Evolutionary conservation across 768 basidiomycete species (phyloP), one percentile per base, ranked within the genome.

Genomic region (Suillus brevipes): DNA sequence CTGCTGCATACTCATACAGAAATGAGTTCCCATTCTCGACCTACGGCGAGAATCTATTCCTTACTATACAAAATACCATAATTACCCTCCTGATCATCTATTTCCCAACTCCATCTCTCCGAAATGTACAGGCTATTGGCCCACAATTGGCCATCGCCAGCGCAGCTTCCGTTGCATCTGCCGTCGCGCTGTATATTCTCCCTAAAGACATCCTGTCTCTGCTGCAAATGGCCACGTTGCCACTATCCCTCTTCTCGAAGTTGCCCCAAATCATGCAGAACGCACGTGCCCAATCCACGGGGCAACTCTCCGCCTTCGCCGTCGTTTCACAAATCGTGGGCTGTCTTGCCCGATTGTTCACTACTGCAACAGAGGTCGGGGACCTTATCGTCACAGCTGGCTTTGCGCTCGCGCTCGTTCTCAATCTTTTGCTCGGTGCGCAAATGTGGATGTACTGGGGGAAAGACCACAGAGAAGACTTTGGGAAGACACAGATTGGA

Each of bases 11-110:
- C 78, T 90, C 95, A 2, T 87, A 86, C 70, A 84, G 94, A 28
- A 90, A 94, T 72, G 76, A 81, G 28, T 98, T 96, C 78, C 95
- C 97, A 0, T 97, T 98, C 82, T 94, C 93, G 23, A 98, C 97
- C 0, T 99, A 98, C 66, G 97, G 97, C 72, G 97, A 99, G 78
- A 98, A 97, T 81, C 75, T 95, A 64, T 98, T 98, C 86, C 84
- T 99, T 58, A 89, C 93, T 37, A 72, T 95, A 65, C 95, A 97
- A 78, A 95, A 97, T 80, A 81, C 90, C 70, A 66, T 92, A 78
- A 94, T 98, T 74, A 94, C 94, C 18, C 83, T 95, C 72, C 87
- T 96, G 69, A 97, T 97, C 77, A 83, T 95, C 59, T 79, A 80
- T 75, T 89, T 91, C 72, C 83, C 86, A 9, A 70, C 77, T 6